Evolutionary conservation across 805 yeast species (phyloP), one percentile per base, ranked within the genome.

Genomic region (Zygoascus ofunaensis): DNA sequence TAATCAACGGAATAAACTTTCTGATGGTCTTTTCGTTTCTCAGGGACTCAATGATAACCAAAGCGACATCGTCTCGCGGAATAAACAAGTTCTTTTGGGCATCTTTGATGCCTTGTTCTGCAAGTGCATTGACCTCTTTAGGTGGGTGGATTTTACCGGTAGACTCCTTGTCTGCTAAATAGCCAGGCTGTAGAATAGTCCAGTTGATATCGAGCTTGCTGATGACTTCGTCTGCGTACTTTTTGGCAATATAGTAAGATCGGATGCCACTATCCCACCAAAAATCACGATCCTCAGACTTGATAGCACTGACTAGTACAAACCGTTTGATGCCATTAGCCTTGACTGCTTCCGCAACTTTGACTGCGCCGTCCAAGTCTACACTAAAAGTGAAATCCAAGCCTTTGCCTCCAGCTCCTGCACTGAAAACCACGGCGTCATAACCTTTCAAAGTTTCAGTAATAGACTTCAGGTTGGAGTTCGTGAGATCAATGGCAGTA

Each of bases 301-400:
- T 69, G 22, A 75, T 54, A 2, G 81, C 82, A 57, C 82, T 76
- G 4, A 79, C 72, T 42, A 78, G 56, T 18, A 79, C 52, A 49
- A 70, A 72, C 49, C 81, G 65, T 41, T 64, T 57, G 23, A 73
- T 66, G 0, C 62, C 60, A 15, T 69, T 72, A 37, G 53, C 47
- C 36, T 69, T 70, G 5, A 77, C 64, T 0, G 80, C 82, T 54
- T 78, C 82, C 45, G 73, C 65, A 1, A 72, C 67, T 55, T 75
- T 74, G 26, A 75, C 74, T 5, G 79, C 77, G 3, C 79, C 80
- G 55, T 79, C 83, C 47, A 77, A 62, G 53, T 79, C 85, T n/a
- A 79, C 73, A 19, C 70, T 63, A 42, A 77, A 63, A 2, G 73
- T 66, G 34, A 63, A 51, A 20, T 63, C 70, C 5, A 70, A 52